Conservation (phyloP, 2,329 filamentous ascomycete genomes). For the Arthrobotrys conoides region DNA sequence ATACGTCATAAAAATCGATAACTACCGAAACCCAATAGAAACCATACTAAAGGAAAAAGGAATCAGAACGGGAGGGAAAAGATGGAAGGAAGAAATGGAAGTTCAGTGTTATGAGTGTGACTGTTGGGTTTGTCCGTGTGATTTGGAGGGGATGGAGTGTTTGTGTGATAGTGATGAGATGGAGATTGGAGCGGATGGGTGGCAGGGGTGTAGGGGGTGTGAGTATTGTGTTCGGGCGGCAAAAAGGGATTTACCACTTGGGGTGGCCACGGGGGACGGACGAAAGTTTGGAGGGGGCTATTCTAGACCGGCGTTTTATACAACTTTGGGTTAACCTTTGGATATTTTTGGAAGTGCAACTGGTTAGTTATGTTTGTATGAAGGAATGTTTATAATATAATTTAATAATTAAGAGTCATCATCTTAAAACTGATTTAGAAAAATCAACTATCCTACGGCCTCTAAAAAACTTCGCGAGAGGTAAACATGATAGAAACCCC, state of each 20-base stretch:
- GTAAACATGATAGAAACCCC: no score
- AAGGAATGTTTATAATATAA: no score
- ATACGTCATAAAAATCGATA: constrained; percentile 38
- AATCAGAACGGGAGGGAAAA: background rate
- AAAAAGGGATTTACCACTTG: constrained; percentile 13
- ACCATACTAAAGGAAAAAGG: background rate
- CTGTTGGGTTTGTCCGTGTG: constrained; percentile 40
- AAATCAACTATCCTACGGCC: no score
- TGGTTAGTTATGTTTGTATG: no score
- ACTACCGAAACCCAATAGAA: constrained; percentile 33
- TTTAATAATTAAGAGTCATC: no score
- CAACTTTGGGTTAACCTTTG: no score
- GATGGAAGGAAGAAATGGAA: constrained; percentile 33
- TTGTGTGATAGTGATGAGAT: constrained; percentile 1
- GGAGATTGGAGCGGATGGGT: background rate
- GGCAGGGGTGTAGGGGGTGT: constrained; percentile 41
- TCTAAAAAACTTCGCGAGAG: no score
- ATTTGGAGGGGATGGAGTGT: constrained; percentile 12
- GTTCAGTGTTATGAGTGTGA: constrained; percentile 36
- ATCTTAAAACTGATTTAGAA: no score
- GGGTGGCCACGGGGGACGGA: no score
- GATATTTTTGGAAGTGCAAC: no score
- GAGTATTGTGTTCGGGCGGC: constrained; percentile 32
- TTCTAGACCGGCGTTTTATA: no score
- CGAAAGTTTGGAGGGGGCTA: no score